Percentiles rank a stretch among this genome's conserved stretches.
Conservation (phyloP, 2,329 filamentous ascomycete species). For the Magnaporthiopsis incrustans region DNA sequence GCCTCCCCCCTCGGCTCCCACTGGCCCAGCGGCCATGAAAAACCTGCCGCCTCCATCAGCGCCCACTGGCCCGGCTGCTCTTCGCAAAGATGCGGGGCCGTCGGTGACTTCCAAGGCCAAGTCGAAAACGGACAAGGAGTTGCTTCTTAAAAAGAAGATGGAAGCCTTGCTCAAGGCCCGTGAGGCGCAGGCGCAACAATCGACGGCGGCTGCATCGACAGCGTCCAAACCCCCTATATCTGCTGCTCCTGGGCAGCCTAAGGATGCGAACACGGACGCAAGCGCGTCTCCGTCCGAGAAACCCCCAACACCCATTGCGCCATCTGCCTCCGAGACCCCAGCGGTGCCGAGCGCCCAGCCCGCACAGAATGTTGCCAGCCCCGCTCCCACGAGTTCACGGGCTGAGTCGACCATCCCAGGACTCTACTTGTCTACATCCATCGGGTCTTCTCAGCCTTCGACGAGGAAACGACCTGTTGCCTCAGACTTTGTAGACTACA, state of each 20-base stretch:
- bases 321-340: background rate
- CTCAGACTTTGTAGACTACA: slow-evolving; percentile 59
- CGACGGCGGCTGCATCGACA: slow-evolving; percentile 1
- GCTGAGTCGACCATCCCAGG: slow-evolving; percentile 11
- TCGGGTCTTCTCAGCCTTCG: slow-evolving; percentile 8
- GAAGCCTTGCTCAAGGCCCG: slow-evolving; percentile 60
- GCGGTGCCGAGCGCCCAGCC: background rate
- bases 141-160: slow-evolving; percentile 67
- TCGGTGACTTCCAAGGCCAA: slow-evolving; percentile 23
- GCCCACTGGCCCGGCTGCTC: slow-evolving; percentile 6
- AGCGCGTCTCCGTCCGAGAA: background rate
- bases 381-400: background rate
- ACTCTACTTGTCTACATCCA: slow-evolving; percentile 13
- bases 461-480: slow-evolving; percentile 46
- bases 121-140: slow-evolving; percentile 62
- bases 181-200: slow-evolving; percentile 19
- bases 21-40: slow-evolving; percentile 10
- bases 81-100: slow-evolving; percentile 6
- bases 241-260: background rate
- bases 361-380: background rate
- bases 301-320: background rate
- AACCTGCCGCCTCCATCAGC: slow-evolving; percentile 7
- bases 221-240: background rate
- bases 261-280: background rate
- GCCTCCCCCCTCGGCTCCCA: background rate